A percentile compares a stretch with the other conserved stretches of the same genome.
Evolutionary conservation across 768 basidiomycete species (phyloP).

Genomic region (Podaxis sp.): DNA sequence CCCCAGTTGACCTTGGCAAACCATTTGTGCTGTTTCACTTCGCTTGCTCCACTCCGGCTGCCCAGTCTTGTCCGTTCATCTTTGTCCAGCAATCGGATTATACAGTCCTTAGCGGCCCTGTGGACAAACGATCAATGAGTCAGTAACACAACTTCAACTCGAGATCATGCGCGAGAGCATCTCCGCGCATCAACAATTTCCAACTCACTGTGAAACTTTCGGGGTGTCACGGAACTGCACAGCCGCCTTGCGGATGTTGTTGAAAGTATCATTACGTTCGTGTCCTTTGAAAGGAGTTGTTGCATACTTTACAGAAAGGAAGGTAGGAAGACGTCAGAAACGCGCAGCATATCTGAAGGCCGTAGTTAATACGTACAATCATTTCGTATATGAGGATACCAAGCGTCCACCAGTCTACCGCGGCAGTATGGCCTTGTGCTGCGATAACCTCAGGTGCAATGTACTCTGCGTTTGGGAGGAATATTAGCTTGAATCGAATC

Average conservation of each 20-base stretch:
- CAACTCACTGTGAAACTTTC: slow-evolving; percentile 52
- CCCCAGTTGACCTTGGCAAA: slow-evolving; percentile 98
- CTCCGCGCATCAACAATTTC: slow-evolving; percentile 26
- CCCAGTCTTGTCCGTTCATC: slow-evolving; percentile 86
- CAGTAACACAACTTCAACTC: not conserved
- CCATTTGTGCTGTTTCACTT: slow-evolving; percentile 99
- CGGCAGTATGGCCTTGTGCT: slow-evolving; percentile 94
- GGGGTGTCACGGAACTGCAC: slow-evolving; percentile 87
- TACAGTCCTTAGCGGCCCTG: slow-evolving; percentile 87
- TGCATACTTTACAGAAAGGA: slow-evolving; percentile 67
- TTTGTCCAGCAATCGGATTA: slow-evolving; percentile 88
- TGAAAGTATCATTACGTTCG: slow-evolving; percentile 93
- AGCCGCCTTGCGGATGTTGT: slow-evolving; percentile 86
- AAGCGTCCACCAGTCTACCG: slow-evolving; percentile 99
- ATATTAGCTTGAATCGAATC: slow-evolving; percentile 14
- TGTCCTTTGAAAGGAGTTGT: slow-evolving; percentile 99
- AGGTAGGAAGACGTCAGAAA: slow-evolving; percentile 29
- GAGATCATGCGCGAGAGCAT: slow-evolving; percentile 8
- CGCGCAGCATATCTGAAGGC: slow-evolving; percentile 37
- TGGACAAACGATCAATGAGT: not conserved
- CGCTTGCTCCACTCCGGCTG: slow-evolving; percentile 92
- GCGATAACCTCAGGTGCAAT: slow-evolving; percentile 99
- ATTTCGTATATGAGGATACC: slow-evolving; percentile 99
- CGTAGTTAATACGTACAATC: slow-evolving; percentile 71
- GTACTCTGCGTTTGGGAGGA: slow-evolving; percentile 67